phyloP scores from a whole-genome alignment of 2,329 filamentous ascomycete genomes.

The Rhinocladiella similis region DNA sequence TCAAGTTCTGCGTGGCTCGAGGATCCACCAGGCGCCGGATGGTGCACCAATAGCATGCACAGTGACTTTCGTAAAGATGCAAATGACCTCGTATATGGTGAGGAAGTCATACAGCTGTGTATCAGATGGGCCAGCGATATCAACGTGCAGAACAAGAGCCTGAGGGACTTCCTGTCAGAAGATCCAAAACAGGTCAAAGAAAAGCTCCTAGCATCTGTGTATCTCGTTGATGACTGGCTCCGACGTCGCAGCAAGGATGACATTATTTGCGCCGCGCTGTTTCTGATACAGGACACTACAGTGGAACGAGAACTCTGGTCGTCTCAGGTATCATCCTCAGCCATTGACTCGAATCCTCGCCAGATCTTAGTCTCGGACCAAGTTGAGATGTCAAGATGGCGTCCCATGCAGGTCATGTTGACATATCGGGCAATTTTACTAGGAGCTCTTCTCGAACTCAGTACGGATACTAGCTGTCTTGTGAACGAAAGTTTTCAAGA shows the following conservation, averaged over 20 bases:
- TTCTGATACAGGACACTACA: not conserved
- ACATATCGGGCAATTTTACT: slow-evolving; percentile 5
- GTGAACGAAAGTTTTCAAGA: slow-evolving; percentile 2
- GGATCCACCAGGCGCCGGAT: not conserved
- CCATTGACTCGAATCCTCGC: not conserved
- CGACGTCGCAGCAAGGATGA: not conserved
- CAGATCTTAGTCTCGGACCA: not conserved
- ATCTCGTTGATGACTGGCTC: slow-evolving; percentile 8
- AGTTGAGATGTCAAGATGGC: not conserved
- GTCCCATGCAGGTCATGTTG: not conserved
- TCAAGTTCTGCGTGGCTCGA: slow-evolving; percentile 14
- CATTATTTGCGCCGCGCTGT: slow-evolving; percentile 1
- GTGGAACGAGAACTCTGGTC: not conserved
- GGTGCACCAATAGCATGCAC: slow-evolving; percentile 2
- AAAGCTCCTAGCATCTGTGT: slow-evolving; percentile 2
- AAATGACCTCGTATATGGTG: slow-evolving; percentile 2
- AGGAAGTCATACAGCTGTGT: slow-evolving; percentile 2
- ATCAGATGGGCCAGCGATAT: not conserved
- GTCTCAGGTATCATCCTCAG: not conserved
- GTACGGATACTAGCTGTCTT: slow-evolving; percentile 6
- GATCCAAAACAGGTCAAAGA: not conserved
- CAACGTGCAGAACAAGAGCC: not conserved
- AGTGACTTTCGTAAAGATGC: slow-evolving; percentile 3
- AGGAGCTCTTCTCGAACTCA: slow-evolving; percentile 6
- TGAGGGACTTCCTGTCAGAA: not conserved